Conservation (phyloP, 1,139 yeast genomes). For the Nadsonia starkeyi-henricii region DNA sequence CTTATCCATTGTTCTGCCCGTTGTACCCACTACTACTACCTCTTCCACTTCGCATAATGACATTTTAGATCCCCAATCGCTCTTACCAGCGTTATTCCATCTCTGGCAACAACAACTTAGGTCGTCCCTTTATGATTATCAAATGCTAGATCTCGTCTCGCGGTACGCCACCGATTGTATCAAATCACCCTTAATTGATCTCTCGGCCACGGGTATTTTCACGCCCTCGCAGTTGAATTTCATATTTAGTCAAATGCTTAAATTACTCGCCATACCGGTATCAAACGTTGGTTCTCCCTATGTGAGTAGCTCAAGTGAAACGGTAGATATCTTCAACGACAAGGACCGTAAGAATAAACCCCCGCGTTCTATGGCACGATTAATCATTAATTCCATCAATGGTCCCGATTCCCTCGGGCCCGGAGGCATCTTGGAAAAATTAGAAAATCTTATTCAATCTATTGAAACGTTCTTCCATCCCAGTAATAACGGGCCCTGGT, state of each 20-base stretch:
- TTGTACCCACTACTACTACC: slow-evolving; percentile 10
- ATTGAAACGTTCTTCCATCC: slow-evolving; percentile 86
- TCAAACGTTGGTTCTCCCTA: slow-evolving; percentile 26
- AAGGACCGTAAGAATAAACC: slow-evolving; percentile 17
- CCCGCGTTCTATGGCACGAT: slow-evolving; percentile 33
- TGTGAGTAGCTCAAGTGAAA: slow-evolving; percentile 14
- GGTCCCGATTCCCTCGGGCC: slow-evolving; percentile 29
- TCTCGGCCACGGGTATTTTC: slow-evolving; percentile 46
- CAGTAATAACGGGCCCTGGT: slow-evolving; percentile 80
- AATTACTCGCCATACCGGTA: slow-evolving; percentile 26
- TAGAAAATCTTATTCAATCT: slow-evolving; percentile 48
- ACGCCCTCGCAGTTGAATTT: slow-evolving; percentile 44
- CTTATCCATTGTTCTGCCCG: slow-evolving; percentile 19
- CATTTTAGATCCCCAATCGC: slow-evolving; percentile 13
- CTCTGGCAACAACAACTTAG: slow-evolving; percentile 56
- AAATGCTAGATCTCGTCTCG: slow-evolving; percentile 53
- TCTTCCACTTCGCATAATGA: slow-evolving; percentile 7
- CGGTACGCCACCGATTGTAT: slow-evolving; percentile 37
- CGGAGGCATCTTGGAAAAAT: slow-evolving; percentile 38
- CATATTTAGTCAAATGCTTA: slow-evolving; percentile 35
- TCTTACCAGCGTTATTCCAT: slow-evolving; percentile 48
- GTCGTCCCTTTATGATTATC: slow-evolving; percentile 48
- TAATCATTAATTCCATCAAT: slow-evolving; percentile 47
- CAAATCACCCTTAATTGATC: slow-evolving; percentile 20
- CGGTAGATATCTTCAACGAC: slow-evolving; percentile 12